phyloP scores from a whole-genome alignment of 768 basidiomycete species.

The Phanerochaete sordida region DNA sequence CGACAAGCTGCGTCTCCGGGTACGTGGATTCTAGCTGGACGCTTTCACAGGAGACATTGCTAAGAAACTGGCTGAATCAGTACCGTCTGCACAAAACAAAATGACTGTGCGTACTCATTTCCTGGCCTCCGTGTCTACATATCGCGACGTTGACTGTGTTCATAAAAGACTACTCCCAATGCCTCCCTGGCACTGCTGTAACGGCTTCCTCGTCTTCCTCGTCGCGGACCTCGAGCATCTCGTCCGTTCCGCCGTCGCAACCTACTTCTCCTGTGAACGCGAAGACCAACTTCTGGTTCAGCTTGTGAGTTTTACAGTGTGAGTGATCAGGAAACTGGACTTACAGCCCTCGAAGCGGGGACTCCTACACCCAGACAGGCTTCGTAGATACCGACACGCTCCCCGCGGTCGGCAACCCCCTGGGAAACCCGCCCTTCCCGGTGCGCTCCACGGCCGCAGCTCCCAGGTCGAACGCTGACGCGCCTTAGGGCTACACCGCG shows the following conservation, averaged over 20 bases:
- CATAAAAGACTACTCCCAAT: constrained; percentile 43
- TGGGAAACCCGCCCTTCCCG: constrained; percentile 54
- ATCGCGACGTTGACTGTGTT: too few species aligned
- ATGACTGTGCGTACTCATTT: constrained; percentile 23
- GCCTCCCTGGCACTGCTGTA: constrained; percentile 26
- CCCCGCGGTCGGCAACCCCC: constrained; percentile 43
- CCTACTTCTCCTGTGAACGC: background rate
- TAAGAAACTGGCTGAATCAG: constrained; percentile 7
- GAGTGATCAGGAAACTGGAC: background rate
- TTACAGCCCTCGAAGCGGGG: constrained; percentile 35
- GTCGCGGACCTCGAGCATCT: too few species aligned
- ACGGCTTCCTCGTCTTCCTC: constrained; percentile 8
- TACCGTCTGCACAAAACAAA: constrained; percentile 22
- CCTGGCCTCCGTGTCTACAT: too few species aligned
- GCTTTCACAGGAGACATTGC: background rate
- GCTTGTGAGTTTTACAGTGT: constrained; percentile 37
- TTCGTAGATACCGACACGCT: constrained; percentile 40
- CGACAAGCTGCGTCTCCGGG: constrained; percentile 40
- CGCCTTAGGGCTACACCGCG: constrained; percentile 39
- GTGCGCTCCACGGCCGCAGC: constrained; percentile 12
- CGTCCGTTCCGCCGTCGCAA: constrained; percentile 13
- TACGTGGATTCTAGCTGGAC: constrained; percentile 15
- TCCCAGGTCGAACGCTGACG: background rate
- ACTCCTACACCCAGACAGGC: constrained; percentile 58
- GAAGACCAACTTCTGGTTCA: constrained; percentile 50